Conservation (phyloP, 2,329 filamentous ascomycete species). For the Aspergillus pseudotamarii region DNA sequence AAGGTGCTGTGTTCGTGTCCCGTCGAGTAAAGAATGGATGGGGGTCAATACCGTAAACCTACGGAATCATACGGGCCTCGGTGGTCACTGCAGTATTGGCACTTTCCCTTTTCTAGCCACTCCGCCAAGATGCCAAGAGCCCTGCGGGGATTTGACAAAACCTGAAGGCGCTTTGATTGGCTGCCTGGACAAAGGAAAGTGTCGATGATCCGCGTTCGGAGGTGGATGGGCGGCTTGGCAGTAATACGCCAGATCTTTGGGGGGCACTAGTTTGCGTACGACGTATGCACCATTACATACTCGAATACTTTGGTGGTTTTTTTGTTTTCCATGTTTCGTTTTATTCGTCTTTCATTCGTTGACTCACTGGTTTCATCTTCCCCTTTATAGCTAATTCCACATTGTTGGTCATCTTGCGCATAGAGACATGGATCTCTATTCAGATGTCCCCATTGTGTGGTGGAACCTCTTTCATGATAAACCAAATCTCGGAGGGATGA, state of each 20-base stretch:
- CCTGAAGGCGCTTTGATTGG: slow-evolving; percentile 11
- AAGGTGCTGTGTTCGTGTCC: neutral
- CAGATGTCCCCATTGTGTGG: neutral
- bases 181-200: neutral
- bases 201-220: slow-evolving; percentile 26
- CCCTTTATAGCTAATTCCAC: neutral
- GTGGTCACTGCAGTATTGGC: slow-evolving; percentile 5
- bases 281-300: slow-evolving; percentile 2
- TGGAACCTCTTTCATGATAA: neutral
- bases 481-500: neutral
- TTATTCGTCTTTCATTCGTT: neutral
- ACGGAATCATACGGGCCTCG: neutral
- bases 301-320: neutral
- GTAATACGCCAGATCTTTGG: slow-evolving; percentile 10
- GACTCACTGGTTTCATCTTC: neutral
- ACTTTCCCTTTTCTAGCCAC: neutral
- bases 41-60: neutral
- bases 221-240: slow-evolving; percentile 22
- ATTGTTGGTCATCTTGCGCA: neutral
- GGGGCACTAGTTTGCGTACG: neutral
- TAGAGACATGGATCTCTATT: neutral
- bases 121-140: slow-evolving; percentile 26
- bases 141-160: slow-evolving; percentile 19
- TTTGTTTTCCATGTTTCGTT: neutral
- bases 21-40: neutral